Evolutionary conservation across 1,139 yeast species (phyloP), one percentile per base, ranked within the genome.

Genomic region (Hansenula lynferdii): DNA sequence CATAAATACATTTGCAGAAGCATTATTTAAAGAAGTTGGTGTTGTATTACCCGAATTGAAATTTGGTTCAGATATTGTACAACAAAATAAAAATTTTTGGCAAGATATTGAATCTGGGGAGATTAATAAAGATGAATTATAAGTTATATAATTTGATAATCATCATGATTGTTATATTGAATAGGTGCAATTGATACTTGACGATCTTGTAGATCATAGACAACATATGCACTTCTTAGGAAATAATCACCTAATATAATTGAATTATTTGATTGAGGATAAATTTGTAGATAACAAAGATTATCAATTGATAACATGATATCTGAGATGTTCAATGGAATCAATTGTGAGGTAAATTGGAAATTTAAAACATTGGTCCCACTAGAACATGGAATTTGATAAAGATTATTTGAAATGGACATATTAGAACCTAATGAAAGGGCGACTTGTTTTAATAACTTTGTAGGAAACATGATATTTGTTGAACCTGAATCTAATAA

Each of bases 1-100:
- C 67, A 87, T 89, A 42, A 71, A 76, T 53, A 77, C 86, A 18
- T 89, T 85, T 70, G 97, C 95, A 9, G 77, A 71, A 48, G 81
- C 80, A 38, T 75, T 87, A 56, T 90, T 89, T 61, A 64, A 65
- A 38, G 80, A 78, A 49, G 75, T 87, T 25, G 71, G 76, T 20
- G 69, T 69, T 29, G 67, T 72, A 23, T 67, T 82, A 38, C 83
- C 85, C 2, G 75, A 74, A 41, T 62, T 83, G 45, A 57, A 61
- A 37, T 83, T 72, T 52, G 66, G 85, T 29, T 48, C 55, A 8
- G 59, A 61, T 5, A 64, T 68, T 33, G 56, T 73, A 12, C 40
- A 50, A 15, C 47, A 57, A 17, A 73, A 73, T 49, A 59, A 61
- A 37, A 42, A 42, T 6, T 71, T 57, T 45, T 73, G 79, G 79